Conservation (phyloP, 495 filamentous ascomycete genomes). For the Penicillium lagena region DNA sequence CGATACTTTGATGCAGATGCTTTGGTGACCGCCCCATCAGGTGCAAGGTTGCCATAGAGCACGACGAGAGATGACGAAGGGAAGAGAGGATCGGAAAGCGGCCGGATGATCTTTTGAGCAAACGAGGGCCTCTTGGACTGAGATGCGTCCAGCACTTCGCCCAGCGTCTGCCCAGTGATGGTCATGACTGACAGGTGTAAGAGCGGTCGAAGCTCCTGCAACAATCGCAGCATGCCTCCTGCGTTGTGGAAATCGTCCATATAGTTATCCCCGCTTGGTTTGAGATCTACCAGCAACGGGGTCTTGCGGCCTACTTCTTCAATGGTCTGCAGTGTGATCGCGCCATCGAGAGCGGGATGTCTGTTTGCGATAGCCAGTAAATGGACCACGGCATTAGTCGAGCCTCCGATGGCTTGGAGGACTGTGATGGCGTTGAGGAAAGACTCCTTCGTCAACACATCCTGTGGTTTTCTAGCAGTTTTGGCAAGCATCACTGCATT, state of each 20-base stretch:
- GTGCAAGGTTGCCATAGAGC: constrained; percentile 49
- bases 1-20: constrained; percentile 55
- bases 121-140: constrained; percentile 37
- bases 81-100: constrained; percentile 47
- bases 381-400: constrained; percentile 63
- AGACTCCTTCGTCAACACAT: constrained; percentile 51
- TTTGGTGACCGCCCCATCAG: constrained; percentile 54
- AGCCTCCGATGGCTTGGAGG: constrained; percentile 63
- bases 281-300: constrained; percentile 59
- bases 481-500: constrained; percentile 45
- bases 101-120: constrained; percentile 41
- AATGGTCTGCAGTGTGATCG: constrained; percentile 49
- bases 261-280: constrained; percentile 63
- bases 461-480: constrained; percentile 41
- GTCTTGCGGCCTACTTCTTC: constrained; percentile 54
- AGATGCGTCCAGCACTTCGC: constrained; percentile 43
- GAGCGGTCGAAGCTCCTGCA: constrained; percentile 50
- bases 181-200: constrained; percentile 52
- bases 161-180: constrained; percentile 52
- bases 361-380: constrained; percentile 58
- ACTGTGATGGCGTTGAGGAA: constrained; percentile 64
- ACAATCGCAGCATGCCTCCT: constrained; percentile 55
- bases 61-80: constrained; percentile 49
- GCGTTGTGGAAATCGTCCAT: constrained; percentile 68
- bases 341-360: constrained; percentile 47